A percentile compares a stretch with the other conserved stretches of the same genome.
phyloP scores from a whole-genome alignment of 2,329 filamentous ascomycete species.

The Ophiostoma novo-ulmi region DNA sequence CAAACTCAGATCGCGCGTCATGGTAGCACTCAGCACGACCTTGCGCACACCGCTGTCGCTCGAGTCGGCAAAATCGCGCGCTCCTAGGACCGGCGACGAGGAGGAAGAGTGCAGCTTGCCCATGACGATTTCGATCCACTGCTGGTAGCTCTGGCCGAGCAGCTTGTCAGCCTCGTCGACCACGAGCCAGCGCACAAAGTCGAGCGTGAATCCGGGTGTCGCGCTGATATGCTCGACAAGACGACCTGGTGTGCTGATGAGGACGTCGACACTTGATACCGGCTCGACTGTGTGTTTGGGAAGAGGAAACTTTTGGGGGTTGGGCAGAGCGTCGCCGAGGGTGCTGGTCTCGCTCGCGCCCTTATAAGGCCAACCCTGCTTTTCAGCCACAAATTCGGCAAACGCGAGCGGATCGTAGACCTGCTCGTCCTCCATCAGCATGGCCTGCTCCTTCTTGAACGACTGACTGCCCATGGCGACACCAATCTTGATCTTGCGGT shows the following conservation, averaged over 20 bases:
- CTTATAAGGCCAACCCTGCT: slow-evolving; percentile 31
- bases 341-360: slow-evolving; percentile 22
- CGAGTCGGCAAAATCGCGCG: slow-evolving; percentile 50
- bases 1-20: slow-evolving; percentile 80
- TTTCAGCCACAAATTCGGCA: slow-evolving; percentile 29
- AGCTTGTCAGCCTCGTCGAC: slow-evolving; percentile 93
- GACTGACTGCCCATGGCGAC: slow-evolving; percentile 77
- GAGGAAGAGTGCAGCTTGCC: slow-evolving; percentile 43
- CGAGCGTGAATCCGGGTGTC: slow-evolving; percentile 74
- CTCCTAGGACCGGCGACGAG: slow-evolving; percentile 41
- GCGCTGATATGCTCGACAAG: slow-evolving; percentile 85
- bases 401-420: slow-evolving; percentile 62
- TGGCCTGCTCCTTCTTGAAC: slow-evolving; percentile 58
- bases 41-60: slow-evolving; percentile 61
- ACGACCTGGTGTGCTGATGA: slow-evolving; percentile 87
- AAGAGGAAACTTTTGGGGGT: slow-evolving; percentile 33
- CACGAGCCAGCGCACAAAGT: slow-evolving; percentile 78
- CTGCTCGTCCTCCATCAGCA: slow-evolving; percentile 43
- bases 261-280: slow-evolving; percentile 72
- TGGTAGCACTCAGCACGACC: slow-evolving; percentile 83
- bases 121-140: slow-evolving; percentile 74
- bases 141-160: slow-evolving; percentile 85
- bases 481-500: slow-evolving; percentile 61
- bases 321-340: slow-evolving; percentile 35
- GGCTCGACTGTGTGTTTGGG: slow-evolving; percentile 58